Base-by-base conservation (phyloP, 1,139 yeast species). In the Taphrina deformans region DNA sequence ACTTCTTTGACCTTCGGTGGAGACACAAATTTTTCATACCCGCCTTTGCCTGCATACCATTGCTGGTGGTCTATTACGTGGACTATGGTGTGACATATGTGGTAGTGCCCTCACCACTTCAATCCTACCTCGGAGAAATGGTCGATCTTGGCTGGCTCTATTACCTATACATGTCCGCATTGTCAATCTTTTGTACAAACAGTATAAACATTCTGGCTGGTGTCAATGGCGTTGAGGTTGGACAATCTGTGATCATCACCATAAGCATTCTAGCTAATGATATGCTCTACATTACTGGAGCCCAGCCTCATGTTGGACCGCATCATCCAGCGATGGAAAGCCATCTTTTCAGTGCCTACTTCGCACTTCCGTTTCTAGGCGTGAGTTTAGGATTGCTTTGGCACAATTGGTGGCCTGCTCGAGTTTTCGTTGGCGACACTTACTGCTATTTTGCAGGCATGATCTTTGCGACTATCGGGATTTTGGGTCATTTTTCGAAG, bases 171-270 rank as follows among this genome's bases (percentile, higher is more conserved):
- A 93, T 93, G 99, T 89, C 89, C 0, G 82, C 96, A 0, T 85
- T 93, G 64, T 87, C 96, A 3, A 92, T 93, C 56, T 93, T 93
- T 74, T 88, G 97, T 70, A 97, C 99, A 27, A 93, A 93, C 74
- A 88, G 97, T n/a, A 92, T 93, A 75, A 93, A 93, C 75, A 93
- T 93, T 65, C 79, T 92, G 55, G 99, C 99, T 0, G 99, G 99
- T 2, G 84, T 93, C 64, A 93, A 93, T 74, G 99, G 99, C 0
- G 80, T 93, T 52, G 99, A 93, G 76, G 98, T 91, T 12, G 98
- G 98, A 24, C 99, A 93, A 76, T 86, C 96, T 40, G 81, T 93
- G 14, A 87, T 93, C 0, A 79, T 93, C 67, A 91, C 90, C 0
- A 63, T 85, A 0, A 80, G 90, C 40, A 82, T 93, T 65, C 77